phyloP scores from a whole-genome alignment of 306 rosid genomes.

The Malus fusca region DNA sequence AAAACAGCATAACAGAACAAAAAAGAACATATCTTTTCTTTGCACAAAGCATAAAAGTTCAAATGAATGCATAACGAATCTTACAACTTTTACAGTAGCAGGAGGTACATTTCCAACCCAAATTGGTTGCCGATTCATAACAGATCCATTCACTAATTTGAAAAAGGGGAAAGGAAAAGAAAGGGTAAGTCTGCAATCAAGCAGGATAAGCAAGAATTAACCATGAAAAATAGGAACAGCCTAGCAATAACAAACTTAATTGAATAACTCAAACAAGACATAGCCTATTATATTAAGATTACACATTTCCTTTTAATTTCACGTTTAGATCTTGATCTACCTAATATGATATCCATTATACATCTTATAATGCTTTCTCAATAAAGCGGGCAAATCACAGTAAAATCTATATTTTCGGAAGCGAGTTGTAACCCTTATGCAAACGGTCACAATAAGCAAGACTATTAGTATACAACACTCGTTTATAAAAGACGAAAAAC shows the following conservation, averaged over 20 bases:
- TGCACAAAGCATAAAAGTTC: constrained; percentile 3
- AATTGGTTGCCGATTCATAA: constrained; percentile 56
- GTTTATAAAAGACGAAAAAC: too few species aligned
- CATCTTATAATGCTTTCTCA: too few species aligned
- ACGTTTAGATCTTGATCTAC: too few species aligned
- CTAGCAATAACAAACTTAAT: constrained; percentile 1
- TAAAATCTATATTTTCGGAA: too few species aligned
- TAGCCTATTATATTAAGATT: neutral
- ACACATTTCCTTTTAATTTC: too few species aligned
- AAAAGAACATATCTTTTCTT: neutral
- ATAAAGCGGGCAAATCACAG: too few species aligned
- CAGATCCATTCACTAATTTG: constrained; percentile 71
- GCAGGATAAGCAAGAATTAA: constrained; percentile 18
- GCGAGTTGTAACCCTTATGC: too few species aligned
- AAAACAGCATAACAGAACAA: constrained; percentile 4
- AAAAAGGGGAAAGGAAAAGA: neutral
- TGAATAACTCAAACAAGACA: neutral
- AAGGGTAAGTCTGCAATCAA: constrained; percentile 13
- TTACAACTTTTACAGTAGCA: constrained; percentile 90
- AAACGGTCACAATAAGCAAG: too few species aligned
- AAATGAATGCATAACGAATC: constrained; percentile 3
- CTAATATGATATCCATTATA: too few species aligned
- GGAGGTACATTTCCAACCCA: constrained; percentile 61
- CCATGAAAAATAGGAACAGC: constrained; percentile 3
- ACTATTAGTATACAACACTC: too few species aligned